phyloP scores from a whole-genome alignment of 768 basidiomycete genomes.

The Leucocoprinus birnbaumii region DNA sequence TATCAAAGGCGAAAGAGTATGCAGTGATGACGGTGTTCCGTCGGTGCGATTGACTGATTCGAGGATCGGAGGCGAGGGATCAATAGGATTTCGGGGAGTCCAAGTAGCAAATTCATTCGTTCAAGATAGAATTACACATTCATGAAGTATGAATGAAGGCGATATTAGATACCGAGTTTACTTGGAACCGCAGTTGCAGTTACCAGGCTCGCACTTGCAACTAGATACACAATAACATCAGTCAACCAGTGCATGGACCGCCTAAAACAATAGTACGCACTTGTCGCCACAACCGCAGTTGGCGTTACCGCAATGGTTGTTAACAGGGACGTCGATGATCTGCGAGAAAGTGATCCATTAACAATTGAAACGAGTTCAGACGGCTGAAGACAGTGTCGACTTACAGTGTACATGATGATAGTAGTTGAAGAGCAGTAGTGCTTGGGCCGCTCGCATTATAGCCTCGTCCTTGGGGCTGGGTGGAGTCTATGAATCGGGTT shows the following conservation, averaged over 20 bases:
- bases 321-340: background rate
- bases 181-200: slow-evolving; percentile 10
- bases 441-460: background rate
- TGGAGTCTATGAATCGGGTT: background rate
- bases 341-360: background rate
- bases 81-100: too few species aligned
- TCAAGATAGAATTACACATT: too few species aligned
- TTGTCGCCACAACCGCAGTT: slow-evolving; percentile 8
- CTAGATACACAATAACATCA: background rate
- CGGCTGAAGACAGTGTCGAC: background rate
- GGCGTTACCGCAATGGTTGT: slow-evolving; percentile 3
- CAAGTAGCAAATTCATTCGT: too few species aligned
- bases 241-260: background rate
- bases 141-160: too few species aligned
- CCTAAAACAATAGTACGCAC: background rate
- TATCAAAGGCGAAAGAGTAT: too few species aligned
- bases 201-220: slow-evolving; percentile 7
- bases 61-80: too few species aligned
- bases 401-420: slow-evolving; percentile 1
- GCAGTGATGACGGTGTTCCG: too few species aligned
- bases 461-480: background rate
- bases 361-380: too few species aligned
- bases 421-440: background rate
- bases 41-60: too few species aligned
- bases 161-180: too few species aligned